Evolutionary conservation across 148 eudicot genomes (phyloP).

Genomic region (Silene conica): DNA sequence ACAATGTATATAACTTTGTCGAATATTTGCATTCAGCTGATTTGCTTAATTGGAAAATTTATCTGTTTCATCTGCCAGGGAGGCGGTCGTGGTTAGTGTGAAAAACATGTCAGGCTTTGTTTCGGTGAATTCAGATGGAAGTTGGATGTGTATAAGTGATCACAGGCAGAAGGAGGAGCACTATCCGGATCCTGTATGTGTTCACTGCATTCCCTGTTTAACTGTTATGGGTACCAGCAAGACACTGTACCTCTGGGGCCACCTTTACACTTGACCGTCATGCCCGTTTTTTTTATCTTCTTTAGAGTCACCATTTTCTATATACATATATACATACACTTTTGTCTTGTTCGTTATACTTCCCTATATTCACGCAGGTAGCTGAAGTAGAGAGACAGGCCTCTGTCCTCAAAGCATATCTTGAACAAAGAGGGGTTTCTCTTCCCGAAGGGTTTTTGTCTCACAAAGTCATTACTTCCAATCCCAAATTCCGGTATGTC

Average conservation of each 20-base stretch:
- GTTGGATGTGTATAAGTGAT: conserved; percentile 65
- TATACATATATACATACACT: neutral
- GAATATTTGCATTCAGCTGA: neutral
- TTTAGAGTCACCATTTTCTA: neutral
- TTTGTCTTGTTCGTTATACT: neutral
- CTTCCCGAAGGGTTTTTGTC: conserved; percentile 81
- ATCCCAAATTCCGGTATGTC: conserved; percentile 71
- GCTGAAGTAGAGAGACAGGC: conserved; percentile 56
- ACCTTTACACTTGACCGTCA: neutral
- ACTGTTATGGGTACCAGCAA: neutral
- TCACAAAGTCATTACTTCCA: conserved; percentile 65
- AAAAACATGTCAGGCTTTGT: conserved; percentile 63
- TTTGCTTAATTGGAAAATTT: neutral
- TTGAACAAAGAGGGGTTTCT: conserved; percentile 83
- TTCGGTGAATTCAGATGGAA: conserved; percentile 58
- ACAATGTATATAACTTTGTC: no score
- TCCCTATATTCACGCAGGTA: conserved; percentile 30
- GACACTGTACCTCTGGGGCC: neutral
- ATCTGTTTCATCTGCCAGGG: conserved; percentile 34
- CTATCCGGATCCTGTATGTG: conserved; percentile 71
- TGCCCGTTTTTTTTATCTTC: neutral
- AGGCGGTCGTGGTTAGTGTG: conserved; percentile 63
- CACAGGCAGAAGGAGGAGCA: conserved; percentile 49
- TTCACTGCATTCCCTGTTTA: neutral
- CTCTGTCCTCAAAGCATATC: conserved; percentile 63